A percentile compares a stretch with the other conserved stretches of the same genome.
Conservation (phyloP, 495 filamentous ascomycete genomes). For the Corynascus novoguineensis region DNA sequence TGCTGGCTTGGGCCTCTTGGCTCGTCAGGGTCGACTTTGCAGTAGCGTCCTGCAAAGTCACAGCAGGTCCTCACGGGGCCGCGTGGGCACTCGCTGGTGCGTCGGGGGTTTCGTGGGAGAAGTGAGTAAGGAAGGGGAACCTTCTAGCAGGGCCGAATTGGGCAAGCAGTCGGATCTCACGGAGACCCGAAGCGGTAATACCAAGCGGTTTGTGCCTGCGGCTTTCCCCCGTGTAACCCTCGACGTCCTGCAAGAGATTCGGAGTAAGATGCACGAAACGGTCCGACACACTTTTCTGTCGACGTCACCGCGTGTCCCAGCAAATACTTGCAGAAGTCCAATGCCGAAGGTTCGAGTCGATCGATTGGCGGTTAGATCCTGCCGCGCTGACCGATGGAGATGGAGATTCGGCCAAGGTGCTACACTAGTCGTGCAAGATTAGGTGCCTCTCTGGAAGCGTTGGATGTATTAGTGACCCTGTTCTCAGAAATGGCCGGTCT, state of each 20-base stretch:
- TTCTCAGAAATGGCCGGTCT: neutral
- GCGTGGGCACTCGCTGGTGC: neutral
- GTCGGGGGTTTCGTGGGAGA: too few relatives aligned
- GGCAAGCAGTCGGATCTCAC: constrained; percentile 13
- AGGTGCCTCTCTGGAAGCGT: too few relatives aligned
- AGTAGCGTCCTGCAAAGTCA: constrained; percentile 1
- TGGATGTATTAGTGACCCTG: constrained; percentile 4
- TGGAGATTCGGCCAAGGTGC: neutral
- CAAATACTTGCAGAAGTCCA: too few relatives aligned
- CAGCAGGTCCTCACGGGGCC: neutral
- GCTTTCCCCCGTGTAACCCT: constrained; percentile 20
- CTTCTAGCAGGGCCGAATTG: neutral
- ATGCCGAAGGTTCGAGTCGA: neutral
- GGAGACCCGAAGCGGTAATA: neutral
- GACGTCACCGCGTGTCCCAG: constrained; percentile 22
- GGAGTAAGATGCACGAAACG: constrained; percentile 17
- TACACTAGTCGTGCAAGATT: too few relatives aligned
- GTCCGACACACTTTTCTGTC: constrained; percentile 19
- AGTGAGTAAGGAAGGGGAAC: too few relatives aligned
- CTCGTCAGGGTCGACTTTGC: neutral
- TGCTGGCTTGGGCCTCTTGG: constrained; percentile 8
- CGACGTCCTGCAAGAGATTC: constrained; percentile 10
- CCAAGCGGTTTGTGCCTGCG: neutral
- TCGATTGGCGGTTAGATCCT: neutral
- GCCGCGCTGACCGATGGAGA: neutral